A percentile compares a stretch with the other conserved stretches of the same genome.
Conservation (phyloP, 495 filamentous ascomycete genomes). For the Chlorociboria aeruginascens region DNA sequence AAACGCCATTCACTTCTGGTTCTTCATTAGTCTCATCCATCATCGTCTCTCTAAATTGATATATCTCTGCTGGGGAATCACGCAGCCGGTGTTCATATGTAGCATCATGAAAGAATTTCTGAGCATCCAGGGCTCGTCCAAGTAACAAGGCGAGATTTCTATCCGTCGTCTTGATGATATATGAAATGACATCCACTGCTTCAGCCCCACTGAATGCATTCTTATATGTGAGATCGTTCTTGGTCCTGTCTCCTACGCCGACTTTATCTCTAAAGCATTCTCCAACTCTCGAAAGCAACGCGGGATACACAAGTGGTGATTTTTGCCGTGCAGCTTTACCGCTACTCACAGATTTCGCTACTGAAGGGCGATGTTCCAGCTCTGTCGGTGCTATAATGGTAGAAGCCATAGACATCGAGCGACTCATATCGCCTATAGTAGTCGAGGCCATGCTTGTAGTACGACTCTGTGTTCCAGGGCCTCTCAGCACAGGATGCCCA, state of each 20-base stretch:
- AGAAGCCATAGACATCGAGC: conserved; percentile 85
- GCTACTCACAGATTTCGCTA: conserved; percentile 26
- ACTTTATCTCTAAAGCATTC: conserved; percentile 85
- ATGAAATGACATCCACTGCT: conserved; percentile 86
- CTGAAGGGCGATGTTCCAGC: conserved; percentile 29
- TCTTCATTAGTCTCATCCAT: conserved; percentile 70
- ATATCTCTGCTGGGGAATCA: conserved; percentile 83
- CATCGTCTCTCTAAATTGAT: conserved; percentile 90
- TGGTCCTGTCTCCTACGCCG: conserved; percentile 69
- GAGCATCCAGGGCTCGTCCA: conserved; percentile 89
- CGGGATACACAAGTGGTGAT: conserved; percentile 77
- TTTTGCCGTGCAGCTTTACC: conserved; percentile 21
- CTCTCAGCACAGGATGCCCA: conserved; percentile 7
- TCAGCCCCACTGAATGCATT: conserved; percentile 91
- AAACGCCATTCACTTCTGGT: conserved; percentile 83
- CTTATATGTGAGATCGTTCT: conserved; percentile 96
- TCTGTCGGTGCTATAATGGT: conserved; percentile 45
- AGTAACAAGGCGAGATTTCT: conserved; percentile 87
- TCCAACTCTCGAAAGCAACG: conserved; percentile 79
- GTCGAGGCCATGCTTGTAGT: conserved; percentile 42
- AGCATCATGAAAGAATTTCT: conserved; percentile 99
- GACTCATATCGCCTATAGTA: conserved; percentile 26
- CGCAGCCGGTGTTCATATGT: conserved; percentile 93
- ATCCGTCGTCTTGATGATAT: conserved; percentile 94
- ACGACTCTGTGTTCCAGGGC: conserved; percentile 21